Conservation (phyloP, 2,329 filamentous ascomycete genomes). For the Epichloe baconii region DNA sequence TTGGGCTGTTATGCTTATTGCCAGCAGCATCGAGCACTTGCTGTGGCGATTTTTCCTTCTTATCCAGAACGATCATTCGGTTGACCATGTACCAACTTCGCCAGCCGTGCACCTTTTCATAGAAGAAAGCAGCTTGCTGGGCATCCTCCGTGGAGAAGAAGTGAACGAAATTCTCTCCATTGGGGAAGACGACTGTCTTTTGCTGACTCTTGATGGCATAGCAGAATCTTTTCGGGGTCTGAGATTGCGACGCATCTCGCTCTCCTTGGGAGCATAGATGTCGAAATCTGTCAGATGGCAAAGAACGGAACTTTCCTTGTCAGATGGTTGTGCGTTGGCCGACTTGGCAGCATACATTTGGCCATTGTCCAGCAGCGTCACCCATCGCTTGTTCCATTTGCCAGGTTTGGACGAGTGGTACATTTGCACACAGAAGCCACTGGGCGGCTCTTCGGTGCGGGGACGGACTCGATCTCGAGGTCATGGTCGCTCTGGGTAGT, state of each 20-base stretch:
- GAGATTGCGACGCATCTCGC: constrained; percentile 54
- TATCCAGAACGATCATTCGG: constrained; percentile 42
- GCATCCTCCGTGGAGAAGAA: constrained; percentile 77
- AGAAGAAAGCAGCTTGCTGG: constrained; percentile 53
- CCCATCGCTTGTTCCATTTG: constrained; percentile 78
- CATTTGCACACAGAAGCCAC: constrained; percentile 55
- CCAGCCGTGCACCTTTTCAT: constrained; percentile 63
- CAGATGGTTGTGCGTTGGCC: constrained; percentile 37
- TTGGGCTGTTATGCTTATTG: not conserved
- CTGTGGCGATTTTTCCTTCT: constrained; percentile 14
- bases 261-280: constrained; percentile 64
- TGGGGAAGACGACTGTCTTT: constrained; percentile 71
- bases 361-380: constrained; percentile 62
- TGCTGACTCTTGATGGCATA: constrained; percentile 88
- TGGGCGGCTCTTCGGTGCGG: constrained; percentile 42
- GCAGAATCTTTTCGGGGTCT: constrained; percentile 78
- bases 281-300: constrained; percentile 90
- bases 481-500: constrained; percentile 41
- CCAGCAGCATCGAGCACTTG: constrained; percentile 3
- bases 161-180: constrained; percentile 77
- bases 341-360: constrained; percentile 65
- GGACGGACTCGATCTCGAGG: constrained; percentile 52
- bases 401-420: constrained; percentile 71
- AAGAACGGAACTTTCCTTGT: constrained; percentile 56
- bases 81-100: constrained; percentile 84